These are phyloP conservation scores for Chlorophyllum brunneum DNA, from an alignment of 768 basidiomycete genomes.

Conservation along the genomic window DNA sequence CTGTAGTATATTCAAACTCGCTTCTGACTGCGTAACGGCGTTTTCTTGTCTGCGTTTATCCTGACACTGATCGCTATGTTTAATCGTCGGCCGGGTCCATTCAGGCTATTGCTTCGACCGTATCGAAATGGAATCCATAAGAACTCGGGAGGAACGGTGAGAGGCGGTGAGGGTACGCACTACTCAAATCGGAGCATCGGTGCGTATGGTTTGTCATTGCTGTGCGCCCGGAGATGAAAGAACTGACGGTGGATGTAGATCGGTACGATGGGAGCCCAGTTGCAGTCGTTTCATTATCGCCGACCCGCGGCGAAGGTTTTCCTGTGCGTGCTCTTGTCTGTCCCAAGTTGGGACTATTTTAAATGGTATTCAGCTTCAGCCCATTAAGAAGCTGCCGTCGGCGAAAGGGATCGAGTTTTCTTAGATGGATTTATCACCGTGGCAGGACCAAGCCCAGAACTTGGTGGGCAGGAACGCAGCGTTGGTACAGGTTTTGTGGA, in stretches of 20 bases:
- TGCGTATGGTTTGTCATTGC: too few relatives aligned
- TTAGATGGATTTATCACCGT: too few relatives aligned
- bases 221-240: not conserved
- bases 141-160: not conserved
- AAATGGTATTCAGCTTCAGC: too few relatives aligned
- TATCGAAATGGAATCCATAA: not conserved
- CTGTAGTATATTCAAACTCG: constrained; percentile 27
- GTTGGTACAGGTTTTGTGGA: too few relatives aligned
- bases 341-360: too few relatives aligned
- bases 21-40: constrained; percentile 18
- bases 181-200: not conserved
- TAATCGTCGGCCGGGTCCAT: too few relatives aligned
- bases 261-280: not conserved
- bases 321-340: not conserved
- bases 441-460: too few relatives aligned
- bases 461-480: too few relatives aligned
- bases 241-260: not conserved
- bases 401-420: too few relatives aligned
- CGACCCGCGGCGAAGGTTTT: not conserved
- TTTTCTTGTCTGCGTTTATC: not conserved
- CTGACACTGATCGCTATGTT: not conserved
- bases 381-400: too few relatives aligned
- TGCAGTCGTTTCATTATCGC: not conserved
- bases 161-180: not conserved
- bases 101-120: constrained; percentile 3